Base-by-base conservation (phyloP, 305 asterid genomes). In the Vinca major region DNA sequence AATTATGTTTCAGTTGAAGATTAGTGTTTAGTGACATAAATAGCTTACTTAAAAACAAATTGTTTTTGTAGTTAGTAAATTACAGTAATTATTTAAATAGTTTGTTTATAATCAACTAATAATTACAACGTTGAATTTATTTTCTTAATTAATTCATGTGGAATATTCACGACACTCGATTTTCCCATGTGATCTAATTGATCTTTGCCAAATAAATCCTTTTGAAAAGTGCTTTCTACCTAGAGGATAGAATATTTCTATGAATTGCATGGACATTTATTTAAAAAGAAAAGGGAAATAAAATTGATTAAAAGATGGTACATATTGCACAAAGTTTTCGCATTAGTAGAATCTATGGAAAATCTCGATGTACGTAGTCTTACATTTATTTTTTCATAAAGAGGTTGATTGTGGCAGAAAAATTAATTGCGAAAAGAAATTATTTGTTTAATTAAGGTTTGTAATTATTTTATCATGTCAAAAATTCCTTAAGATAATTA, bases 1-100 rank as follows among this genome's bases (percentile, higher is more conserved):
- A 63, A 58, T 72, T 56, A 60, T 39, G 65, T 3, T 57, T n/a
- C 26, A 12, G 44, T 37, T 47, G 61, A 55, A 36, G 63, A 62
- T 63, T 7, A 19, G 37, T 26, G 33, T 26, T 10, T 16, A 14
- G 6, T 52, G 52, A 13, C 52, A 48, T 47, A 47, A 7, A 9
- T 47, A 47, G 14, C 12, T 45, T 10, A 47, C 8, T 7, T 7
- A 26, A 26, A 26, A 3, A 2, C 14, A 47, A 47, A 9, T 8
- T 47, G 14, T 47, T 47, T 7, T 41, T 41, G 8, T 41, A 41
- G 8, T 8, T 47, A 47, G 50, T 47, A 47, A 8, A 47, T 7
- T 3, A 47, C 50, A 47, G 14, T 1, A 47, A 47, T 47, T 7
- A 47, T 47, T 47, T 7, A 9, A 8, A 8, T 47, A 4, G 45